Evolutionary conservation across 768 basidiomycete species (phyloP).

Genomic region (Lentinula sp.): DNA sequence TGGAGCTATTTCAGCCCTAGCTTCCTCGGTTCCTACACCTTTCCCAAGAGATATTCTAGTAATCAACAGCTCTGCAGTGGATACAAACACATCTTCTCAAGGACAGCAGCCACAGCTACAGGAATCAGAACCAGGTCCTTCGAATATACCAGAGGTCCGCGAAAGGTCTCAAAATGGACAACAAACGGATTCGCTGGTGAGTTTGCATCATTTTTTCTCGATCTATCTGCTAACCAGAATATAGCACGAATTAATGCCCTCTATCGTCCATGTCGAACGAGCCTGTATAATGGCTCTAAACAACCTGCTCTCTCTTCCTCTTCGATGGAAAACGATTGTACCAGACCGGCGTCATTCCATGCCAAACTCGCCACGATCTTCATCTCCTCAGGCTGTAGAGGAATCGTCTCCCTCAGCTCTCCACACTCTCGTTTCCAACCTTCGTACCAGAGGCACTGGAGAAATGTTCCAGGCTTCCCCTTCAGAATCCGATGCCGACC

Average conservation of each 20-base stretch:
- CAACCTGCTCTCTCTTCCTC: conserved; percentile 53
- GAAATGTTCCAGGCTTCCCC: conserved; percentile 42
- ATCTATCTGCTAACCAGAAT: not conserved
- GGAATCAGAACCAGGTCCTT: conserved; percentile 2
- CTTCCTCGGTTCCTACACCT: conserved; percentile 6
- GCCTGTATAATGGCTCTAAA: conserved; percentile 73
- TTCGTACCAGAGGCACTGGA: conserved; percentile 40
- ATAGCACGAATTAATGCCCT: conserved; percentile 61
- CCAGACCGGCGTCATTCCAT: conserved; percentile 59
- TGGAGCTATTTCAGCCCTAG: not conserved
- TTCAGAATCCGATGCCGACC: conserved; percentile 37
- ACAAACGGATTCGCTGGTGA: not conserved
- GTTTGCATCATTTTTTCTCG: not conserved
- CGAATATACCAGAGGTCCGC: not conserved
- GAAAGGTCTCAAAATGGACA: not conserved
- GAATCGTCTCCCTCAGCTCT: conserved; percentile 38
- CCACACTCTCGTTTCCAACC: conserved; percentile 55
- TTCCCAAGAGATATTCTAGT: conserved; percentile 6
- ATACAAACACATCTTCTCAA: not conserved
- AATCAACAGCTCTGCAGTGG: not conserved
- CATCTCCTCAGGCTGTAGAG: conserved; percentile 22
- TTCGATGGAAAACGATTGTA: conserved; percentile 47
- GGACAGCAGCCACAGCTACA: not conserved
- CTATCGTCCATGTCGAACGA: conserved; percentile 66
- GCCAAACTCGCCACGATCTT: conserved; percentile 35